These are phyloP conservation scores for Paxillus ammoniavirescens DNA, from an alignment of 768 basidiomycete genomes.

Conservation along the genomic window DNA sequence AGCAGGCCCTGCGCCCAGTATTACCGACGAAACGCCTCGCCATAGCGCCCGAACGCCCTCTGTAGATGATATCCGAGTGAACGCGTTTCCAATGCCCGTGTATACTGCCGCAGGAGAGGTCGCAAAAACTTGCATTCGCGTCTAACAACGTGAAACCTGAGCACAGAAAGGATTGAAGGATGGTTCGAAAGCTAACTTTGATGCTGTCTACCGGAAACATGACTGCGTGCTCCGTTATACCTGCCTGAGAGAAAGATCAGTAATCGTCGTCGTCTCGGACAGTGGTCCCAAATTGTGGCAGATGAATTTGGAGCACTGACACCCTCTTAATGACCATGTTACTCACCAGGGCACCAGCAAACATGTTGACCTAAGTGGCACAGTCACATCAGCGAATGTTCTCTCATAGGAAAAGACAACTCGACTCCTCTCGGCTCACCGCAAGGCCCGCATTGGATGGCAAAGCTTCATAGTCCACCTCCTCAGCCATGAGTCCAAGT, in stretches of 20 bases:
- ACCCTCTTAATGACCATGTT: not conserved
- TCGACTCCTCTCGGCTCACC: constrained; percentile 46
- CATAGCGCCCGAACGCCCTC: constrained; percentile 91
- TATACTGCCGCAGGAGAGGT: constrained; percentile 84
- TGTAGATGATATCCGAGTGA: constrained; percentile 88
- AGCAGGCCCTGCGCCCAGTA: constrained; percentile 94
- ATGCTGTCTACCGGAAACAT: constrained; percentile 99
- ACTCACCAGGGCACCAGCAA: constrained; percentile 92
- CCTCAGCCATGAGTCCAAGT: constrained; percentile 34
- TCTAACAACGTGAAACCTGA: constrained; percentile 46
- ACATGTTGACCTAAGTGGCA: constrained; percentile 80
- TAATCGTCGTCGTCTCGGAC: not conserved
- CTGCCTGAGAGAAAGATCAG: constrained; percentile 64
- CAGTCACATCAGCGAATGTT: constrained; percentile 14
- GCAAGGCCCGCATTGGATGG: constrained; percentile 79
- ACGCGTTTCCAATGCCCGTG: constrained; percentile 86
- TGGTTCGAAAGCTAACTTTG: constrained; percentile 60
- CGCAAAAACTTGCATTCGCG: constrained; percentile 98
- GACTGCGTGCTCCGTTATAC: constrained; percentile 97
- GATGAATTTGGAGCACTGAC: not conserved
- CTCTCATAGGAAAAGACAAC: constrained; percentile 7
- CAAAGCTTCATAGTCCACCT: constrained; percentile 64
- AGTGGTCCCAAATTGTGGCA: not conserved
- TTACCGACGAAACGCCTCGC: constrained; percentile 95
- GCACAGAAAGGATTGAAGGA: not conserved